Evolutionary conservation across 139 green algal genomes (phyloP), one percentile per base, ranked within the genome.

Genomic region (Coelastrella sp.): DNA sequence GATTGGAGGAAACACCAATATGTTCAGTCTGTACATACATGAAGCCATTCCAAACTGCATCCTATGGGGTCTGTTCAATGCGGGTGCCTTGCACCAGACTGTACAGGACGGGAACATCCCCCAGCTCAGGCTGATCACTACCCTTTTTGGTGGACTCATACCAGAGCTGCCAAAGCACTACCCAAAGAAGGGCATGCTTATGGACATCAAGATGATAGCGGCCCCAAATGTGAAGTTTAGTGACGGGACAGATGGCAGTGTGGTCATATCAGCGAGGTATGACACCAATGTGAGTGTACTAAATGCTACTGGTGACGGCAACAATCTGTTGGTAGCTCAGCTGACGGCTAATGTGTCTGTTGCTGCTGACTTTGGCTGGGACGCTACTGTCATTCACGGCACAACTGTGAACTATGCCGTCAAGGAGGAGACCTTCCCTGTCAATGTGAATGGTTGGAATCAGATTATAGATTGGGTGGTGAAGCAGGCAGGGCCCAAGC

Each of bases 91-190:
- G 24, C 79, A 87, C 7, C 24, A 49, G 17, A 83, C 80, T 7
- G 80, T 93, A 59, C 60, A 86, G 59, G 90, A 93, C 24, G 90
- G 90, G 7, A 78, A 87, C 58, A 70, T 93, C 8, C 90, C 90
- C 9, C 86, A 90, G 58, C 66, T 91, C 8, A 87, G 90, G 49
- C 85, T 91, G 57, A 84, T 91, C 27, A 89, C 88, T 0, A 73
- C 84, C 24, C 25, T 91, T 58, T 91, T 91, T 84, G 82, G 81
- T n/a, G 82, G 78, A 20, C 27, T 91, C 11, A 89, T 91, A 20
- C 88, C 88, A 7, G 81, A 88, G 70, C 81, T 91, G 81, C 88
- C 88, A 4, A 84, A 85, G 58, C 70, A 70, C 24, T 91, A 86
- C 81, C 72, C 81, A 8, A 84, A 89, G 58, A 70, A 82, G 20